Conservation (phyloP, 2,329 filamentous ascomycete species). For the Pseudonectria foliicola region DNA sequence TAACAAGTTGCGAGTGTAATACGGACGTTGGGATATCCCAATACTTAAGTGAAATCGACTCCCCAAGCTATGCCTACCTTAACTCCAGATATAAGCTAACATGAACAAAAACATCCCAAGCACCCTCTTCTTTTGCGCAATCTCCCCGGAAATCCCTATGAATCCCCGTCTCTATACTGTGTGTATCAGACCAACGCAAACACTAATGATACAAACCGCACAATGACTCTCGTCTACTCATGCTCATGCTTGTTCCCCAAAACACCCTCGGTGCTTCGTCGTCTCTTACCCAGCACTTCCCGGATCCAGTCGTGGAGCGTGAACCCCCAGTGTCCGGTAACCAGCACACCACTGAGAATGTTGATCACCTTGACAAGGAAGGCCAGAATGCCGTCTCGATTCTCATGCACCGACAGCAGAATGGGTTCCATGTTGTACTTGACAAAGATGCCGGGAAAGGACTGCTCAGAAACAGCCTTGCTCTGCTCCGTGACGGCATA, state of each 20-base stretch:
- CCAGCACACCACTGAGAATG: slow-evolving; percentile 81
- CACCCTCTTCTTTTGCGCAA: too few relatives aligned
- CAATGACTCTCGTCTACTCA: slow-evolving; percentile 7
- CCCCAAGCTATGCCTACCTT: too few relatives aligned
- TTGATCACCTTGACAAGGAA: slow-evolving; percentile 83
- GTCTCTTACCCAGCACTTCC: slow-evolving; percentile 45
- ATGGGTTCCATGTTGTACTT: slow-evolving; percentile 99
- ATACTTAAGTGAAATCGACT: too few relatives aligned
- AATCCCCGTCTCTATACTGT: too few relatives aligned
- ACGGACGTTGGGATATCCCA: too few relatives aligned
- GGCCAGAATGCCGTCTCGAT: slow-evolving; percentile 64
- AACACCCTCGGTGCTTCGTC: slow-evolving; percentile 40
- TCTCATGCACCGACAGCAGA: slow-evolving; percentile 76
- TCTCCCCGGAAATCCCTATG: too few relatives aligned
- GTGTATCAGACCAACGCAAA: too few relatives aligned
- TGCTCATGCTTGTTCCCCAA: slow-evolving; percentile 40
- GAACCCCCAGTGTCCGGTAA: slow-evolving; percentile 90
- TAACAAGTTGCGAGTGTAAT: too few relatives aligned
- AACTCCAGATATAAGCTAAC: too few relatives aligned
- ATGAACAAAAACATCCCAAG: too few relatives aligned
- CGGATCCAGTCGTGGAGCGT: slow-evolving; percentile 71
- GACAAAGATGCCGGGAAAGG: slow-evolving; percentile 87
- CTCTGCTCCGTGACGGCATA: slow-evolving; percentile 94
- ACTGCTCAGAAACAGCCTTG: slow-evolving; percentile 58
- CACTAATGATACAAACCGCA: too few relatives aligned